phyloP scores from a whole-genome alignment of 768 basidiomycete species.

The Podaxis sp. region DNA sequence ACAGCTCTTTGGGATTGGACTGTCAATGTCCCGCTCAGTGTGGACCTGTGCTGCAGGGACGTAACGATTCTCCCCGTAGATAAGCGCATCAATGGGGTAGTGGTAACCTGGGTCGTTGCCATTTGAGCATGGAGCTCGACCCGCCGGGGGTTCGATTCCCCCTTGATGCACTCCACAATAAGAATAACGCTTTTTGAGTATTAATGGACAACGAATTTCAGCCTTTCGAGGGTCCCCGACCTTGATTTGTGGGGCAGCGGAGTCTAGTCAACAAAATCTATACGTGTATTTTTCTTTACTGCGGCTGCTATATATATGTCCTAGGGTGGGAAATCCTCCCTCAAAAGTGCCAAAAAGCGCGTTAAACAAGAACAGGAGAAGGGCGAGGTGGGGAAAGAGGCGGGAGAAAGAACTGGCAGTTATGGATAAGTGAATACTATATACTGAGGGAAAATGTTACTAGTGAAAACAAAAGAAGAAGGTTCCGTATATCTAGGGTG shows the following conservation, averaged over 20 bases:
- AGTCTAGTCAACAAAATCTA: too few relatives aligned
- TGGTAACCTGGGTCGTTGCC: conserved; percentile 18
- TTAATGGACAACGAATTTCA: too few relatives aligned
- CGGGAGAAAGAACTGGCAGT: background rate
- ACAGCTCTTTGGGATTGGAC: too few relatives aligned
- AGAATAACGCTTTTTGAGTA: background rate
- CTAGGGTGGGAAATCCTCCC: too few relatives aligned
- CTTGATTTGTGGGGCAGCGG: too few relatives aligned
- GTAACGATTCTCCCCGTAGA: background rate
- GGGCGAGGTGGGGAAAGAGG: background rate
- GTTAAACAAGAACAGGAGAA: background rate
- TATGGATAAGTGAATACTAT: background rate
- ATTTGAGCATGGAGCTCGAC: conserved; percentile 41
- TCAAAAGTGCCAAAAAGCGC: too few relatives aligned
- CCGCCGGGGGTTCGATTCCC: conserved; percentile 90
- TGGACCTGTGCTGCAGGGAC: too few relatives aligned
- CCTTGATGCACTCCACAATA: conserved; percentile 57
- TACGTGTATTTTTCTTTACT: too few relatives aligned
- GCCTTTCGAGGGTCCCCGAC: too few relatives aligned
- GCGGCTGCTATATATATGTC: too few relatives aligned
- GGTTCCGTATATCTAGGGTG: background rate
- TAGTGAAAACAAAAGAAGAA: background rate
- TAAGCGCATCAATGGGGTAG: conserved; percentile 15
- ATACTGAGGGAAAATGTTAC: background rate
- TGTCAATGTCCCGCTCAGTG: too few relatives aligned